Conservation (phyloP, 805 yeast species). For the Candida rishiriensis region DNA sequence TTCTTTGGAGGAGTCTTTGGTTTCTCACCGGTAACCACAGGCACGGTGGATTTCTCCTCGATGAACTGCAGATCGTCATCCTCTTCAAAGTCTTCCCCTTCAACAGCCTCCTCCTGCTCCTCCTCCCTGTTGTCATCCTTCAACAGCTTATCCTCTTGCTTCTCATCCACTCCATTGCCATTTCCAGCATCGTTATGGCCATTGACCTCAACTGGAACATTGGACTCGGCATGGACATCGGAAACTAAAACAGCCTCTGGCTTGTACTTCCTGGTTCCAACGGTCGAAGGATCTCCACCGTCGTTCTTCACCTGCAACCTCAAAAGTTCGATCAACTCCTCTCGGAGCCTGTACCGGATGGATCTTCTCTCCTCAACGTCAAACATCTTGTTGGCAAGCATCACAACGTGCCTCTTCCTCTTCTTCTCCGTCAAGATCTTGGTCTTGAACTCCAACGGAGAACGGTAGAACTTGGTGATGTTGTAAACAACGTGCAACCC, state of each 20-base stretch:
- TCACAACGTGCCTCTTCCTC: constrained; percentile 6
- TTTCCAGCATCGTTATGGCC: too few species aligned
- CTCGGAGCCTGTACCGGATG: constrained; percentile 23
- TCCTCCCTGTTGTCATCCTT: too few species aligned
- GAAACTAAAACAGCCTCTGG: background rate
- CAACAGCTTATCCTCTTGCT: too few species aligned
- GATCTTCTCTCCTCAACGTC: constrained; percentile 22
- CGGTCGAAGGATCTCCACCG: constrained; percentile 20
- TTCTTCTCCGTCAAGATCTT: constrained; percentile 16
- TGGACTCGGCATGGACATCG: too few species aligned
- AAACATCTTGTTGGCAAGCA: constrained; percentile 19
- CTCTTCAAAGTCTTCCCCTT: too few species aligned
- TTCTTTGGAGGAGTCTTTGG: too few species aligned
- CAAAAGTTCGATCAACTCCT: constrained; percentile 20
- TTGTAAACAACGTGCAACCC: constrained; percentile 88
- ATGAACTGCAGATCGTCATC: too few species aligned
- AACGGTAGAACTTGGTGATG: constrained; percentile 50
- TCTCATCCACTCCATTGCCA: too few species aligned
- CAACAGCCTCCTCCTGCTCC: too few species aligned
- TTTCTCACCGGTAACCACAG: too few species aligned
- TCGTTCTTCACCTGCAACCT: constrained; percentile 21
- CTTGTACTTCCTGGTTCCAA: constrained; percentile 15
- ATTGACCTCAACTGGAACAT: too few species aligned
- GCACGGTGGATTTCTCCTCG: too few species aligned
- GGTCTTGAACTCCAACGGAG: constrained; percentile 39